Conservation (phyloP, 1,284 basidiomycete genomes). For the Irpex lacteus region DNA sequence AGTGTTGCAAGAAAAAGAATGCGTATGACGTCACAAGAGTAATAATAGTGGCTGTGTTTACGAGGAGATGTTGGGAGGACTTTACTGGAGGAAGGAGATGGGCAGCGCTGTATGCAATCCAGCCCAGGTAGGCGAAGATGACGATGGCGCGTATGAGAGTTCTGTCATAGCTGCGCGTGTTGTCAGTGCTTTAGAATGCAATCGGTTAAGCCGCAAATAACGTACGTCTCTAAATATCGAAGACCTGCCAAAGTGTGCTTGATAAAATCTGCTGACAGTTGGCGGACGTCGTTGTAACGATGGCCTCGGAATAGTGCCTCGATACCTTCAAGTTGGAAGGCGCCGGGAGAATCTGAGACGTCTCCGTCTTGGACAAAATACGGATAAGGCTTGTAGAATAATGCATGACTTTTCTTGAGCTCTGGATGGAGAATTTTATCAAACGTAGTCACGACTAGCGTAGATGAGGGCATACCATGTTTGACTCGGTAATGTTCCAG, state of each 20-base stretch:
- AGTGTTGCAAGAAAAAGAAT: slow-evolving; percentile 61
- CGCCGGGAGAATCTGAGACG: slow-evolving; percentile 22
- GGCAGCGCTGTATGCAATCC: slow-evolving; percentile 65
- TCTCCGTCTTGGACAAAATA: slow-evolving; percentile 47
- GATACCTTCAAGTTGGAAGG: slow-evolving; percentile 36
- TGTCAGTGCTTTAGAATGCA: neutral
- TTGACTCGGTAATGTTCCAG: slow-evolving; percentile 82
- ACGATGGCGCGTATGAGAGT: slow-evolving; percentile 71
- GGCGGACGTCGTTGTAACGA: slow-evolving; percentile 51
- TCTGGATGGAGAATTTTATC: too few relatives aligned
- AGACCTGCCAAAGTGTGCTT: slow-evolving; percentile 60
- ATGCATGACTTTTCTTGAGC: slow-evolving; percentile 52
- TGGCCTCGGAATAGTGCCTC: slow-evolving; percentile 41
- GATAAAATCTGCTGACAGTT: slow-evolving; percentile 54
- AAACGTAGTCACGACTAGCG: too few relatives aligned
- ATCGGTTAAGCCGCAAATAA: slow-evolving; percentile 1
- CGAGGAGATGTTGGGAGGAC: neutral
- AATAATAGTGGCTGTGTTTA: slow-evolving; percentile 27
- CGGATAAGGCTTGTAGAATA: slow-evolving; percentile 65
- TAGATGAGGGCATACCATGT: slow-evolving; percentile 47
- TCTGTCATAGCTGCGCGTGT: slow-evolving; percentile 61
- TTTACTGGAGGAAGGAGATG: slow-evolving; percentile 40
- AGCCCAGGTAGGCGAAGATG: slow-evolving; percentile 73
- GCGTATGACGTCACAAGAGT: slow-evolving; percentile 40
- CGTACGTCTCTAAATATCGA: slow-evolving; percentile 78